phyloP scores from a whole-genome alignment of 2,329 filamentous ascomycete genomes.

The Thermochaetoides dissita region DNA sequence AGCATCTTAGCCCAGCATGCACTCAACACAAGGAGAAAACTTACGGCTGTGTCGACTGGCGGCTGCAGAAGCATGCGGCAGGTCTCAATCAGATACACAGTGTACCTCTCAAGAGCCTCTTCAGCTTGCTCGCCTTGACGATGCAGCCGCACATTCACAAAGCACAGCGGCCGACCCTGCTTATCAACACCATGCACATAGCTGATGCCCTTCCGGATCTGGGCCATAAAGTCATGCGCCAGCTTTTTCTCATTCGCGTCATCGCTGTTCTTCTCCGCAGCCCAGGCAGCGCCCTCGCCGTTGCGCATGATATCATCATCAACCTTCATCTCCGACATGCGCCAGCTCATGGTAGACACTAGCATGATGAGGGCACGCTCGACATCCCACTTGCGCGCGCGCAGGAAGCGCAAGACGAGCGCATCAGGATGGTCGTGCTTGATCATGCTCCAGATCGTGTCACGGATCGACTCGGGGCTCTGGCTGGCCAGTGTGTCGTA shows the following conservation, averaged over 20 bases:
- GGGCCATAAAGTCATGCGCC: slow-evolving; percentile 64
- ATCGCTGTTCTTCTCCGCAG: slow-evolving; percentile 36
- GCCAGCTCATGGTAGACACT: slow-evolving; percentile 88
- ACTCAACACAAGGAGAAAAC: slow-evolving; percentile 22
- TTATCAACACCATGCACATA: slow-evolving; percentile 82
- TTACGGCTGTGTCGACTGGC: slow-evolving; percentile 81
- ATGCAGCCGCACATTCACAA: slow-evolving; percentile 73
- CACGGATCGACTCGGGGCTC: slow-evolving; percentile 63
- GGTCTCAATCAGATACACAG: slow-evolving; percentile 88
- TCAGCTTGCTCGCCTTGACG: slow-evolving; percentile 69
- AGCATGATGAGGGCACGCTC: slow-evolving; percentile 89
- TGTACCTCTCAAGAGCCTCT: slow-evolving; percentile 72
- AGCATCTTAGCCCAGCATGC: slow-evolving; percentile 10
- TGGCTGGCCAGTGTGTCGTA: slow-evolving; percentile 65
- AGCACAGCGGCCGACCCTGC: slow-evolving; percentile 69
- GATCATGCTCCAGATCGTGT: slow-evolving; percentile 81
- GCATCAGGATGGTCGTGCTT: slow-evolving; percentile 93
- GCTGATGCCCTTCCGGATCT: slow-evolving; percentile 83
- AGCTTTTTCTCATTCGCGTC: slow-evolving; percentile 50
- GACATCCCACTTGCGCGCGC: slow-evolving; percentile 91
- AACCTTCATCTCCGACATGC: slow-evolving; percentile 67
- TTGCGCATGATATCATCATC: slow-evolving; percentile 74
- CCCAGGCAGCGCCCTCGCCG: slow-evolving; percentile 57
- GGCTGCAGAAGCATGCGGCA: slow-evolving; percentile 67
- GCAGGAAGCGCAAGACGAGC: slow-evolving; percentile 64